Evolutionary conservation across 169 alveolate species (phyloP).

Genomic region (Plasmodium inui): DNA sequence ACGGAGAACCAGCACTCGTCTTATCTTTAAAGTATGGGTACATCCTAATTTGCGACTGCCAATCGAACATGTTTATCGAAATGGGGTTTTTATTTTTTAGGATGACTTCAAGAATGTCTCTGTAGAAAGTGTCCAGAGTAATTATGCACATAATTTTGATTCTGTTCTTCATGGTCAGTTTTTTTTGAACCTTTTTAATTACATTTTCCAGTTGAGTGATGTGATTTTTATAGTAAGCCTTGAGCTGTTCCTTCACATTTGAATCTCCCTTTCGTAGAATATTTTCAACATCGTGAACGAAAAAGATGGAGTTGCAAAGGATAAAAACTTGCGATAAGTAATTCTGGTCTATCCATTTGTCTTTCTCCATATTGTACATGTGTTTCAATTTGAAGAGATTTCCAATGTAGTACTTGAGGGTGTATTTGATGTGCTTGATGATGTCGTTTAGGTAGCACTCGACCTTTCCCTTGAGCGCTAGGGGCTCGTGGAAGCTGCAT

Average conservation of each 20-base stretch:
- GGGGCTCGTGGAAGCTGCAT: slow-evolving; percentile 48
- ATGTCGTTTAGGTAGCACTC: slow-evolving; percentile 68
- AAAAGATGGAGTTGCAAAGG: slow-evolving; percentile 59
- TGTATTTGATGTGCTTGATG: slow-evolving; percentile 56
- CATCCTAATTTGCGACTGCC: slow-evolving; percentile 97
- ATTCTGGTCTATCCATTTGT: slow-evolving; percentile 71
- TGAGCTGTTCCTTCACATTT: slow-evolving; percentile 81
- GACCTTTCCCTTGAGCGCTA: slow-evolving; percentile 32
- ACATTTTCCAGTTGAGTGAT: slow-evolving; percentile 87
- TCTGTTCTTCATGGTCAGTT: slow-evolving; percentile 88
- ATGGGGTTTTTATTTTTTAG: slow-evolving; percentile 88
- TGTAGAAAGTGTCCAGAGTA: slow-evolving; percentile 95
- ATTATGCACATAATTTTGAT: slow-evolving; percentile 95
- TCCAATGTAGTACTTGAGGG: slow-evolving; percentile 46
- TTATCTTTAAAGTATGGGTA: slow-evolving; percentile 77
- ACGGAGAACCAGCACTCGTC: not conserved
- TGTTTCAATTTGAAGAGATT: slow-evolving; percentile 24
- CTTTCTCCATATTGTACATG: slow-evolving; percentile 28
- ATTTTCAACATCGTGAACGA: slow-evolving; percentile 76
- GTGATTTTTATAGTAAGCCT: slow-evolving; percentile 83
- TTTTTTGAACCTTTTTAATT: slow-evolving; percentile 93
- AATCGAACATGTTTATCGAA: slow-evolving; percentile 93
- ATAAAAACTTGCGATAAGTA: slow-evolving; percentile 60
- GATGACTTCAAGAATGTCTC: slow-evolving; percentile 94
- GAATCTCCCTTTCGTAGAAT: slow-evolving; percentile 78